Evolutionary conservation across 306 rosid genomes (phyloP).

Genomic region (Trifolium fragiferum): DNA sequence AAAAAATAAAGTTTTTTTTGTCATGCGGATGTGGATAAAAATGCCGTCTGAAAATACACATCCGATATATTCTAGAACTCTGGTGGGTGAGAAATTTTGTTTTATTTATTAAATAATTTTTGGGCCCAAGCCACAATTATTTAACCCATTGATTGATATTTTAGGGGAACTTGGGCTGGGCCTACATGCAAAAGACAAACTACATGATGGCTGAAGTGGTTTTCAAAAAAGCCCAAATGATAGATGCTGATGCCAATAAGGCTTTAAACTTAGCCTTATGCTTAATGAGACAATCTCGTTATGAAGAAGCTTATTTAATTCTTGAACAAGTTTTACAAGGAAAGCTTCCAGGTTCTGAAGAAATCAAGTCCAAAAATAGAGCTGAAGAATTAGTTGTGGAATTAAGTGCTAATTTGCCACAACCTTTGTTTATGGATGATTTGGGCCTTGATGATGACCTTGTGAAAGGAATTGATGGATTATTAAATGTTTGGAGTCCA

Average conservation of each 20-base stretch:
- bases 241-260: slow-evolving; percentile 83
- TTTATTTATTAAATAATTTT: not conserved
- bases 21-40: too few relatives aligned
- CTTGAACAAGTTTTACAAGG: slow-evolving; percentile 59
- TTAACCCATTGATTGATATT: not conserved
- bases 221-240: slow-evolving; percentile 75
- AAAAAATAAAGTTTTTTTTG: too few relatives aligned
- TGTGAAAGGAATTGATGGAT: slow-evolving; percentile 70
- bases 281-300: slow-evolving; percentile 65
- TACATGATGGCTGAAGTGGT: slow-evolving; percentile 75
- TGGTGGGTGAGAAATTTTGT: not conserved
- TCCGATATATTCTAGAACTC: too few relatives aligned
- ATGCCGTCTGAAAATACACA: too few relatives aligned
- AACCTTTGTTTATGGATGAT: slow-evolving; percentile 23
- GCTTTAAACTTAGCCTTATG: slow-evolving; percentile 83
- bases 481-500: slow-evolving; percentile 60
- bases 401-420: slow-evolving; percentile 38
- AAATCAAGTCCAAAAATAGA: slow-evolving; percentile 57
- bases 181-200: slow-evolving; percentile 83
- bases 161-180: slow-evolving; percentile 98
- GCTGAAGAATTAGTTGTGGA: slow-evolving; percentile 60
- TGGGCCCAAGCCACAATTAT: not conserved
- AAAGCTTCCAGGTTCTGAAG: slow-evolving; percentile 58
- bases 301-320: slow-evolving; percentile 54
- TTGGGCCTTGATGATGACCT: slow-evolving; percentile 62